Base-by-base conservation (phyloP, 2,329 filamentous ascomycete genomes). In the Colletotrichum spinosum region DNA sequence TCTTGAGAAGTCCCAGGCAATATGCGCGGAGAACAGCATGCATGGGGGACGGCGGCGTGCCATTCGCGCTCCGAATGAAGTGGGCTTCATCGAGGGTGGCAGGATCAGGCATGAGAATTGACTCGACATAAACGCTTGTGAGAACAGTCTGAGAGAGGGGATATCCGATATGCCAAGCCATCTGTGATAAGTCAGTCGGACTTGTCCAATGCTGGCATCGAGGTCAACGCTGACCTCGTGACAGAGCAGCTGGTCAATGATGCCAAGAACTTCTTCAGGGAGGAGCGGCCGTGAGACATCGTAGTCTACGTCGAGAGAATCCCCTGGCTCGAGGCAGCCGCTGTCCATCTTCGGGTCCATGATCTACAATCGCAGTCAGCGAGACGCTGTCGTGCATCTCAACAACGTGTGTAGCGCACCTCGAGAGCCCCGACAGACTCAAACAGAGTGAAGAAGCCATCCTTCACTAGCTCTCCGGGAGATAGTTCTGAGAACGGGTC, bases 281-380 rank as follows among this genome's bases (percentile, higher is more conserved):
- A 90, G 82, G 45, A 97, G 80, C 7, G 86, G 81, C 51, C 84
- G 83, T 48, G 87, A 81, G 45, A 94, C 87, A 73, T 97, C 90
- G 77, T 95, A 97, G 55, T 92, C 86, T 68, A 95, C 91, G 65
- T 97, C 92, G 39, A 95, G 86, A n/a, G 89, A 88, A 73, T 97
- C 93, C 37, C 90, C 92, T 8, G 91, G 88, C 17, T 88, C 85
- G 7, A 97, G 83, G 69, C 91, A 94, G 35, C 96, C 96, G 74
- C 93, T 97, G 78, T 99, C 96, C 96, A 99, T 99, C 79, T 98
- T 99, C 1, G 92, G 90, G 74, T 99, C 96, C 93, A 97, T 97
- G 72, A 99, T 97, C 96, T 99, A 72, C 34, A 45, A 17, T 9
- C 11, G 10, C 11, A 56, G 50, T 67, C 45, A 69, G 60, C 45